Evolutionary conservation across 345 rosid species (phyloP), one percentile per base, ranked within the genome.

Genomic region (Noccaea caerulescens): DNA sequence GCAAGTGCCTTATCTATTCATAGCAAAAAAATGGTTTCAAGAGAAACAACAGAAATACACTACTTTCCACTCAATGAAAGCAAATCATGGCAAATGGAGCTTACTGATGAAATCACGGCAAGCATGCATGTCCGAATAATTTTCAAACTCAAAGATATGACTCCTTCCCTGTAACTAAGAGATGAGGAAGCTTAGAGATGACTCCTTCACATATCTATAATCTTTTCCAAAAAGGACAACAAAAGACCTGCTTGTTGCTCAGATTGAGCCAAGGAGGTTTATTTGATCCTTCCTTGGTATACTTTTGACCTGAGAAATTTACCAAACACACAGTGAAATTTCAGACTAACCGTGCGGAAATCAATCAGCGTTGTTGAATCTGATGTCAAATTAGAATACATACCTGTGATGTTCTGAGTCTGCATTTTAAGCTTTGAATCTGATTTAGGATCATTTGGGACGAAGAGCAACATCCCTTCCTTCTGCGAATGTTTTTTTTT

Each of bases 211-310:
- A 39, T 9, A 39, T 58, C 32, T 54, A 14, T 41, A 25, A 4
- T 12, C 18, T 16, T 23, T 33, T n/a, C 49, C 45, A 54, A 18
- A 55, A 58, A 42, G 54, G 12, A 44, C 30, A 57, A 73, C 59
- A 34, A 18, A 18, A 46, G 58, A 93, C 96, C 94, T 89, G 95
- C 73, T 65, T 76, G 57, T 81, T 83, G 32, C 87, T 82, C 41
- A 94, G 86, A 83, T 91, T 91, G 73, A 94, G 92, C 99, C 86
- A 81, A 14, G 97, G 88, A 45, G 95, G 92, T 83, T 89, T 87
- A 34, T 83, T 82, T 36, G 97, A 86, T 76, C 85, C 94, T 80
- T 87, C 89, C 76, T 87, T 91, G 3, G 96, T 91, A 69, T 83
- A 72, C 71, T 78, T 93, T 64, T 87, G 87, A 76, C 85, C 98